Conservation (phyloP, 1,139 yeast genomes). For the Candida mesenterica region DNA sequence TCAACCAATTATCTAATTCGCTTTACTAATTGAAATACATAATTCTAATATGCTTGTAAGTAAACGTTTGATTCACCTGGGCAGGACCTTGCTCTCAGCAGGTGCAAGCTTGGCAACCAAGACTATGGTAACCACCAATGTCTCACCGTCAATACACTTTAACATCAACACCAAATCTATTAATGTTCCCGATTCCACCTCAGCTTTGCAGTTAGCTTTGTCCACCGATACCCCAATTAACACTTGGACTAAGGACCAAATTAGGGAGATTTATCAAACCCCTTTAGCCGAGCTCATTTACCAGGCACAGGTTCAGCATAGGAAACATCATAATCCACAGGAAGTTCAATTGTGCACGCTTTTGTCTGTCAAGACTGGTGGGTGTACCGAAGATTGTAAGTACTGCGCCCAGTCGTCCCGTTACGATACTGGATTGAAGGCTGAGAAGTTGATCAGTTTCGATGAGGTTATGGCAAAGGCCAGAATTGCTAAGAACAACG, state of each 20-base stretch:
- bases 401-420: constrained; percentile 77
- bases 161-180: constrained; percentile 6
- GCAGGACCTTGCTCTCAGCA: neutral
- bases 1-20: no score
- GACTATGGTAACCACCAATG: constrained; percentile 2
- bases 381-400: constrained; percentile 79
- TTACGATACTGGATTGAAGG: constrained; percentile 66
- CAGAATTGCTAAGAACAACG: constrained; percentile 61
- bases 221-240: constrained; percentile 34
- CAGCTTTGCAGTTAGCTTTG: constrained; percentile 16
- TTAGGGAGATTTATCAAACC: constrained; percentile 56
- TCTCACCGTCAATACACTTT: constrained; percentile 6
- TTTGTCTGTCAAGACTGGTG: constrained; percentile 74
- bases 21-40: no score
- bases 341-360: constrained; percentile 77
- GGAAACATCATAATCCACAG: constrained; percentile 63
- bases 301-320: constrained; percentile 64
- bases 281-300: constrained; percentile 65
- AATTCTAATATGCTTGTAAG: no score
- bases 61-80: neutral
- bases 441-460: constrained; percentile 59
- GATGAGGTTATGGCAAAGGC: constrained; percentile 68
- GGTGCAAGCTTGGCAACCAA: neutral
- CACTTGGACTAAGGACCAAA: constrained; percentile 61
- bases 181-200: constrained; percentile 4